Base-by-base conservation (phyloP, 768 basidiomycete genomes). In the Naganishia randhawae region DNA sequence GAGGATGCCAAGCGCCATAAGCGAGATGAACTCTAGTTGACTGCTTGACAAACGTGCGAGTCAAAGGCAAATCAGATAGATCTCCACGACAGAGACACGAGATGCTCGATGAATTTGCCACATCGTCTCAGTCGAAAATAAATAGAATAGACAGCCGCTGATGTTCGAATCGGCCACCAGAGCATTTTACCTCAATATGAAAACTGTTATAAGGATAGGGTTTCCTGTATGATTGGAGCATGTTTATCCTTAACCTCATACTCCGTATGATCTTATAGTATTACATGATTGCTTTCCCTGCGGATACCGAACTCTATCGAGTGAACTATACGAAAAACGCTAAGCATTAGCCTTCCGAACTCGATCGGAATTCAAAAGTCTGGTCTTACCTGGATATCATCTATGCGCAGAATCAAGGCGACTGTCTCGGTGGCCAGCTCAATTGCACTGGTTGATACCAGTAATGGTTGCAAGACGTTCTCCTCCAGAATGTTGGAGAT, bases 401-500 rank as follows among this genome's bases (percentile, higher is more conserved):
- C 95, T 16, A 99, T 97, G 82, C 96, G 91, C 78, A 99, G 81
- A 76, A 99, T 80, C 74, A 99, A 81, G 72, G 93, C 92, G n/a
- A 98, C 95, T 1, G 96, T 98, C 82, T 99, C 96, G 13, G 95
- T 96, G 27, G 96, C 84, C 61, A 98, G 84, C 81, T 99, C 95
- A 65, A 98, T 83, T 11, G 96, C 96, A 72, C 91, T 94, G 31
- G 96, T 98, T 19, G 90, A 89, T 17, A 99, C 96, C 54, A 98
- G 82, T 67, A 99, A 82, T 35, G 94, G 96, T 79, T 98, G 96
- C 4, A 98, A 89, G 17, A 98, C 96, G 71, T 96, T 92, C 80
- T 99, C 96, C 78, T 97, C 95, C 35, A 95, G 77, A 71, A 99
- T 97, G 81, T 99, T 96, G 29, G 92, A 94, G 74, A 99, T 95